Evolutionary conservation across 2,329 filamentous ascomycete species (phyloP), one percentile per base, ranked within the genome.

Genomic region (Lachnellula subtilissima): DNA sequence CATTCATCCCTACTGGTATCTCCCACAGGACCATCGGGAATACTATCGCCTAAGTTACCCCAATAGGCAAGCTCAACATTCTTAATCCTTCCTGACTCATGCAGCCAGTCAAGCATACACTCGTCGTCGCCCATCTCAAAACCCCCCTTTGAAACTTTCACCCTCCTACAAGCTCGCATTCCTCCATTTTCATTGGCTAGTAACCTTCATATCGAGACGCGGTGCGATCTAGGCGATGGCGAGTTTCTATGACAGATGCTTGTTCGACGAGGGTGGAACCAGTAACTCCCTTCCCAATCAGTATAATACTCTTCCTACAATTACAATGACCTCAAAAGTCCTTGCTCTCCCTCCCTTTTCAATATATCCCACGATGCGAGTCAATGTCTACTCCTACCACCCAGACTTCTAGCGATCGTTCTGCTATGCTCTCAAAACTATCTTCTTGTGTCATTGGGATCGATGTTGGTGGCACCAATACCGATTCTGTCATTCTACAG

Each of bases 391-490:
- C 50, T 19, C 28, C 40, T 32, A 39, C 53, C 50, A 53, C 40
- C 11, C 47, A 35, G n/a, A 55, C 55, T 39, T 37, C 52, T 25
- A 7, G 15, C 52, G 35, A 51, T 12, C 28, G 52, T 15, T 42
- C 43, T 23, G 51, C 15, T 25, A 65, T 63, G 61, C 58, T 64
- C 49, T 58, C 61, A 17, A 65, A 63, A 43, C 42, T 60, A 14
- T 42, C 58, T 28, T 60, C 64, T 23, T 64, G 58, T 57, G 61
- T 67, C 4, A 67, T 69, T 43, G 67, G 67, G 17, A 65, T 84
- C 2, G 82, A 85, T 61, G 76, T 85, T 28, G 82, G 83, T 7
- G 82, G 82, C 15, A 85, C 83, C 0, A 85, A 82, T 0, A 81
- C 81, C 4, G 82, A 65, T 49, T 66, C 59, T 6, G 62, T 64